Evolutionary conservation across 805 yeast species (phyloP).

Genomic region (Myxozyma lipomycoides): DNA sequence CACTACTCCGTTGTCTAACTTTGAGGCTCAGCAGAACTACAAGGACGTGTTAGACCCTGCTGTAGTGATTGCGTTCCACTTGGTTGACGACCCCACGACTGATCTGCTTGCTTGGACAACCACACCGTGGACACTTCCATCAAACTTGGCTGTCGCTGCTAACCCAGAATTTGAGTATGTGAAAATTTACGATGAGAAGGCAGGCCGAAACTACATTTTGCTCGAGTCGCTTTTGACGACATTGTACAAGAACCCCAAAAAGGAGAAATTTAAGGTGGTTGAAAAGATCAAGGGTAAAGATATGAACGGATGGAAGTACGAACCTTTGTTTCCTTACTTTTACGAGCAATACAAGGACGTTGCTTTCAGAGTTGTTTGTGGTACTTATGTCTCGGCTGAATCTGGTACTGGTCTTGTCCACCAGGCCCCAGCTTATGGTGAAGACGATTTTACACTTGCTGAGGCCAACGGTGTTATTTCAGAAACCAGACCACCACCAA

Average conservation of each 20-base stretch:
- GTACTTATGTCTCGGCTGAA: slow-evolving; percentile 81
- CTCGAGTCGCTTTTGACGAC: slow-evolving; percentile 78
- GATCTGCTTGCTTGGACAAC: slow-evolving; percentile 97
- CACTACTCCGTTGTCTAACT: slow-evolving; percentile 93
- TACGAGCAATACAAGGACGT: slow-evolving; percentile 66
- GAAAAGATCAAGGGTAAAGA: slow-evolving; percentile 77
- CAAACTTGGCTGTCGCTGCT: slow-evolving; percentile 87
- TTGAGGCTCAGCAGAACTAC: slow-evolving; percentile 97
- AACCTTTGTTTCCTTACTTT: slow-evolving; percentile 80
- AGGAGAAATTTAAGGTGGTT: slow-evolving; percentile 78
- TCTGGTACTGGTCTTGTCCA: slow-evolving; percentile 99
- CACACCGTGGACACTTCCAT: slow-evolving; percentile 98
- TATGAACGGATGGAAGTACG: slow-evolving; percentile 72
- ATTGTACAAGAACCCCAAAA: slow-evolving; percentile 89
- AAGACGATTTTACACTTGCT: slow-evolving; percentile 89
- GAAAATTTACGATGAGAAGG: slow-evolving; percentile 86
- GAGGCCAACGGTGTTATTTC: slow-evolving; percentile 67
- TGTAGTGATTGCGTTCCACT: slow-evolving; percentile 83
- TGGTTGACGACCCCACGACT: slow-evolving; percentile 75
- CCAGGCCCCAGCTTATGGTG: slow-evolving; percentile 99
- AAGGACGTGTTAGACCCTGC: slow-evolving; percentile 98
- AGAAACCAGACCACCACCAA: slow-evolving; percentile 72
- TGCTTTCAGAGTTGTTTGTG: slow-evolving; percentile 79
- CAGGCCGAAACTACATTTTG: slow-evolving; percentile 74
- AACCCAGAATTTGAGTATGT: slow-evolving; percentile 87